Conservation (phyloP, 768 basidiomycete species). For the Boletus rubescentipes region DNA sequence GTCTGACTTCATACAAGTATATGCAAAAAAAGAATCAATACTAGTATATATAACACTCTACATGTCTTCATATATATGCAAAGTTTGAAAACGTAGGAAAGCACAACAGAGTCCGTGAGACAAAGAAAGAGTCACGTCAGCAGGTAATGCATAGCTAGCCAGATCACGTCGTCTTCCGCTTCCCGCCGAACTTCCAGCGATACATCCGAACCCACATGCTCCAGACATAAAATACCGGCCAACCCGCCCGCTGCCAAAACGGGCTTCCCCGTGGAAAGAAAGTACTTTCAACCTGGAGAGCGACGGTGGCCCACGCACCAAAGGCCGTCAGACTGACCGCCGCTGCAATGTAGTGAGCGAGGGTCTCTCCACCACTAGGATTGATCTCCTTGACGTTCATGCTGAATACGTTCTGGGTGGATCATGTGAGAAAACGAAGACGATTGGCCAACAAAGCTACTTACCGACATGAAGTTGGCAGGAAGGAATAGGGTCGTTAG, state of each 20-base stretch:
- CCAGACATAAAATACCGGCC: constrained; percentile 19
- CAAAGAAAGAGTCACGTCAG: background rate
- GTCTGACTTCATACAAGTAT: no score
- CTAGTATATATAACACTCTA: no score
- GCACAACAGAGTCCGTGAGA: background rate
- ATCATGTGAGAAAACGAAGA: background rate
- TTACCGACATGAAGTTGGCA: constrained; percentile 42
- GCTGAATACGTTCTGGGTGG: constrained; percentile 46
- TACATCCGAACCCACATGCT: background rate
- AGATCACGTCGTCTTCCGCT: constrained; percentile 11
- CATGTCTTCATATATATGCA: background rate
- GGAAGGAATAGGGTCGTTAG: constrained; percentile 64
- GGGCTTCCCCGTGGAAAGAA: constrained; percentile 19
- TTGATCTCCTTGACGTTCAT: constrained; percentile 55
- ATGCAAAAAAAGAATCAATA: no score
- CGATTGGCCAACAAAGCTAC: background rate
- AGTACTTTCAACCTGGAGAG: constrained; percentile 41
- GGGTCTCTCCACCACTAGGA: constrained; percentile 21
- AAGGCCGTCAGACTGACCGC: constrained; percentile 48
- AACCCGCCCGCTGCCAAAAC: constrained; percentile 19
- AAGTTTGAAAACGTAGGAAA: background rate
- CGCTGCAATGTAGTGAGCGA: constrained; percentile 39
- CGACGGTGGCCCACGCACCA: constrained; percentile 55
- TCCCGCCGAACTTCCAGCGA: background rate
- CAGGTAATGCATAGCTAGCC: background rate